phyloP scores from a whole-genome alignment of 2,329 filamentous ascomycete species.

The Phialemoniopsis sp. region DNA sequence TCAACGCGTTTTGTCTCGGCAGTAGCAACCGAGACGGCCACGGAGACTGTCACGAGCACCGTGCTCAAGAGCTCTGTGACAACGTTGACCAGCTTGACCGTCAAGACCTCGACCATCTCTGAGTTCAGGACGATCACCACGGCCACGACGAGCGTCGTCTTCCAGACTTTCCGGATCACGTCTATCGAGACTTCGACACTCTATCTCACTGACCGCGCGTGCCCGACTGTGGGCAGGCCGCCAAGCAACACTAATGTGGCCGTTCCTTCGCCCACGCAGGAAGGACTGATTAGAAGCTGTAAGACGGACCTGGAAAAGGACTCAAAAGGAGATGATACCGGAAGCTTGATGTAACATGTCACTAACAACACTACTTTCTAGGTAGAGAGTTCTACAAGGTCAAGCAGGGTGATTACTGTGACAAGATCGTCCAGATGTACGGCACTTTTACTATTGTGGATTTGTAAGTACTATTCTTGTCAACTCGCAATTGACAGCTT shows the following conservation, averaged over 20 bases:
- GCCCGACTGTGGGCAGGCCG: not conserved
- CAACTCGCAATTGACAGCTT: no score
- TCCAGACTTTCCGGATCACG: not conserved
- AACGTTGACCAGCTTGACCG: not conserved
- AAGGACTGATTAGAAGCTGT: not conserved
- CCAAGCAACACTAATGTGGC: not conserved
- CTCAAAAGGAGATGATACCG: no score
- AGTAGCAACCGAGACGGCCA: not conserved
- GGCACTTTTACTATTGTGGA: not conserved
- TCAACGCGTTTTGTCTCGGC: not conserved
- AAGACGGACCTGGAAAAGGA: not conserved
- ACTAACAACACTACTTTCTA: not conserved
- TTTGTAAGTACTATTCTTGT: not conserved
- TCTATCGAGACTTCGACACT: not conserved
- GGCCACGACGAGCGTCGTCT: not conserved
- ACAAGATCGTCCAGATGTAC: not conserved
- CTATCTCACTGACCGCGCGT: not conserved
- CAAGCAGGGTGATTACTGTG: not conserved
- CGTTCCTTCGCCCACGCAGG: not conserved
- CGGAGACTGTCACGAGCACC: not conserved
- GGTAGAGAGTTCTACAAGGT: not conserved
- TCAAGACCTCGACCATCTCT: slow-evolving; percentile 1
- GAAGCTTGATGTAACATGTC: no score
- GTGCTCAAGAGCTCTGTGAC: not conserved
- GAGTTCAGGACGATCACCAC: not conserved